phyloP scores from a whole-genome alignment of 495 filamentous ascomycete species.

The Lichenothelia convexa region DNA sequence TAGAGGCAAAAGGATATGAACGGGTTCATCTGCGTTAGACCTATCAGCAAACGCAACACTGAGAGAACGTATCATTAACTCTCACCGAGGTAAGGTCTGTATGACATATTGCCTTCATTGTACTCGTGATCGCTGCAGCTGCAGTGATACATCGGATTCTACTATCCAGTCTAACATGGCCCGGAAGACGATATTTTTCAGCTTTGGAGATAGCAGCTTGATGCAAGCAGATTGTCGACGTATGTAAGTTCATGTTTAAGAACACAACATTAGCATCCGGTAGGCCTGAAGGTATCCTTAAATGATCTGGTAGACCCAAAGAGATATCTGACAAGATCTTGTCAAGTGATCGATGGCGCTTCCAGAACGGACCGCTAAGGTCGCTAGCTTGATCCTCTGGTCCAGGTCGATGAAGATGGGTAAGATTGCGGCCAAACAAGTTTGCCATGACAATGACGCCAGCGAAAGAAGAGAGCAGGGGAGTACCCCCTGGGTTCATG shows the following conservation, averaged over 20 bases:
- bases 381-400: constrained; percentile 69
- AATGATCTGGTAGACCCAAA: constrained; percentile 61
- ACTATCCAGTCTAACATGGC: constrained; percentile 65
- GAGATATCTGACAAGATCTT: constrained; percentile 76
- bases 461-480: constrained; percentile 57
- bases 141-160: constrained; percentile 86
- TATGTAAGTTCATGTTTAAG: constrained; percentile 91
- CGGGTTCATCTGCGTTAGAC: constrained; percentile 60
- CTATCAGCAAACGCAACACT: background rate
- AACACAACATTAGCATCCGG: constrained; percentile 77
- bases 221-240: constrained; percentile 89
- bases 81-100: constrained; percentile 69
- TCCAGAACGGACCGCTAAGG: constrained; percentile 91
- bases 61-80: constrained; percentile 7
- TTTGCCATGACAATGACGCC: constrained; percentile 70
- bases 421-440: constrained; percentile 85
- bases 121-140: constrained; percentile 84
- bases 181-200: constrained; percentile 67
- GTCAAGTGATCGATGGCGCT: constrained; percentile 73
- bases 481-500: constrained; percentile 50
- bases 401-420: constrained; percentile 82
- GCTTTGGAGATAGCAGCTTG: constrained; percentile 97
- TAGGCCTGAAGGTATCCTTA: constrained; percentile 64
- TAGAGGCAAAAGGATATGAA: constrained; percentile 95
- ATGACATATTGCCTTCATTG: constrained; percentile 91